A percentile compares a stretch with the other conserved stretches of the same genome.
These are phyloP conservation scores for Aspergillus panamensis DNA, from an alignment of 495 filamentous ascomycete species.

Conservation along the genomic window DNA sequence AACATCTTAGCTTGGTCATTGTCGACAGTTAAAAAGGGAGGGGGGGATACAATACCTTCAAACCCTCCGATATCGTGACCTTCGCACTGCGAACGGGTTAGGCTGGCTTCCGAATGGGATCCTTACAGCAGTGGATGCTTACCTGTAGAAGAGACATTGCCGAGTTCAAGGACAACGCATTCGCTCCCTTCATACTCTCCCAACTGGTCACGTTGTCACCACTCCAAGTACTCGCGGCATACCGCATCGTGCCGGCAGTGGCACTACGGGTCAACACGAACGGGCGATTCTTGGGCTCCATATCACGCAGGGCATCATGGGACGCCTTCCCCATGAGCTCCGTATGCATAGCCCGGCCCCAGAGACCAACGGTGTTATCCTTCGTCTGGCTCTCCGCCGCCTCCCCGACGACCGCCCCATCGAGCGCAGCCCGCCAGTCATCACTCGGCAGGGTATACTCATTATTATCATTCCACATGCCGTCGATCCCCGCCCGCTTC, in stretches of 20 bases:
- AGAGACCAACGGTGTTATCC: conserved; percentile 49
- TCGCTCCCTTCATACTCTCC: conserved; percentile 65
- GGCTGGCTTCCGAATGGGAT: background rate
- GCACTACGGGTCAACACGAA: conserved; percentile 66
- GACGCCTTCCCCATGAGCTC: conserved; percentile 65
- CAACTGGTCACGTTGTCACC: conserved; percentile 64
- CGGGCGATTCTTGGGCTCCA: conserved; percentile 53
- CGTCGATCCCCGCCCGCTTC: conserved; percentile 59
- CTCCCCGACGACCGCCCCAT: conserved; percentile 35
- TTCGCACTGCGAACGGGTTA: conserved; percentile 44
- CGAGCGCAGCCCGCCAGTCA: conserved; percentile 56
- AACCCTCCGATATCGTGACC: conserved; percentile 73
- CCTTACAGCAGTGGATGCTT: background rate
- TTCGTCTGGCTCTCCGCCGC: conserved; percentile 29
- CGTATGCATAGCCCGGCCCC: conserved; percentile 61
- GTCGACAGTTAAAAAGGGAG: background rate
- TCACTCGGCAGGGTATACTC: conserved; percentile 66
- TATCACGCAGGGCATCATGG: conserved; percentile 56
- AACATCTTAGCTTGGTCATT: background rate
- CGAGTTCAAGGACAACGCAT: conserved; percentile 61
- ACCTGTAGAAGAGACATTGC: conserved; percentile 57
- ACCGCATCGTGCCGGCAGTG: conserved; percentile 64
- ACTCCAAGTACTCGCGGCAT: conserved; percentile 65
- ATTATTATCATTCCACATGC: conserved; percentile 76
- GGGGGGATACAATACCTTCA: conserved; percentile 36